Evolutionary conservation across 345 rosid species (phyloP).

Genomic region (thale cress (Arabidopsis thaliana)): DNA sequence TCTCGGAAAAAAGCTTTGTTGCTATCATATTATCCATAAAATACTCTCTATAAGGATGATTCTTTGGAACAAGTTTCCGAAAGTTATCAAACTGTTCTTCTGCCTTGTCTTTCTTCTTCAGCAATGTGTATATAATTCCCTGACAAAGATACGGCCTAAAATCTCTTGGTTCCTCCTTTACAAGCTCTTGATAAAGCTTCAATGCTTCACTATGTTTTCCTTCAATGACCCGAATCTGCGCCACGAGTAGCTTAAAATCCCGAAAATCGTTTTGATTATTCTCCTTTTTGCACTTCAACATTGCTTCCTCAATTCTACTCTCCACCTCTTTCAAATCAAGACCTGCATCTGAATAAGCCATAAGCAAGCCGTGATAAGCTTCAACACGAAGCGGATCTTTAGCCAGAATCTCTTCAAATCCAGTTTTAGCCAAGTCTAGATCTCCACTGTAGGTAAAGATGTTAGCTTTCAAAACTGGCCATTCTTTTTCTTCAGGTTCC

Average conservation of each 20-base stretch:
- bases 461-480: slow-evolving; percentile 77
- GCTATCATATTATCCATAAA: slow-evolving; percentile 77
- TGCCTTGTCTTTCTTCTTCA: slow-evolving; percentile 83
- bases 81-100: slow-evolving; percentile 83
- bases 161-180: slow-evolving; percentile 85
- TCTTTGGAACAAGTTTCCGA: slow-evolving; percentile 75
- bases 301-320: slow-evolving; percentile 67
- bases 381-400: slow-evolving; percentile 82
- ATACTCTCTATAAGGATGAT: slow-evolving; percentile 86
- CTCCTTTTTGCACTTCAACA: slow-evolving; percentile 74
- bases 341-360: slow-evolving; percentile 71
- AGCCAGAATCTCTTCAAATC: slow-evolving; percentile 68
- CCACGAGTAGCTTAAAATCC: slow-evolving; percentile 82
- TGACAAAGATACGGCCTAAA: slow-evolving; percentile 91
- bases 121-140: slow-evolving; percentile 75
- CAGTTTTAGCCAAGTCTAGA: slow-evolving; percentile 56
- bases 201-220: slow-evolving; percentile 73
- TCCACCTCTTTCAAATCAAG: slow-evolving; percentile 54
- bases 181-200: slow-evolving; percentile 78
- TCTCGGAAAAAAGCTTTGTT: slow-evolving; percentile 65
- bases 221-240: slow-evolving; percentile 77
- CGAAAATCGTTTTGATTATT: slow-evolving; percentile 59
- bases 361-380: slow-evolving; percentile 87
- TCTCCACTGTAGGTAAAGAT: slow-evolving; percentile 70
- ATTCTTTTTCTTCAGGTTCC: slow-evolving; percentile 78